Evolutionary conservation across 192 early-diverging fungal genomes (phyloP).

Genomic region (Entomortierella chlamydospora): DNA sequence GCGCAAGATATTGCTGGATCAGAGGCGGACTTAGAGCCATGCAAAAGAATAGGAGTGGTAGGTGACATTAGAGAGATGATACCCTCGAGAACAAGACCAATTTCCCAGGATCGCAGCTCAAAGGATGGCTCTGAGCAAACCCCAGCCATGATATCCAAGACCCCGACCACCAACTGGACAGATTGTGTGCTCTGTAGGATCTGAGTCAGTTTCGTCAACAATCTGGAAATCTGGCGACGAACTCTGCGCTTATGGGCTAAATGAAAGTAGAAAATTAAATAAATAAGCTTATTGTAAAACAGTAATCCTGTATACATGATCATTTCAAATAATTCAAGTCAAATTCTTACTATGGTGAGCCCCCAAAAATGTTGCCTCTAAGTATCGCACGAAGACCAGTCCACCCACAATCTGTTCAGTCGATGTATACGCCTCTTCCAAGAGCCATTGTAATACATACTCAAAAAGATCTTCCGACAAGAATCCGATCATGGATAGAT

Average conservation of each 20-base stretch:
- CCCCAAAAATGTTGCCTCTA: constrained; percentile 26
- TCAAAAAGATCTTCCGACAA: constrained; percentile 34
- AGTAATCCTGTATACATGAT: neutral
- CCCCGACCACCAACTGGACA: constrained; percentile 39
- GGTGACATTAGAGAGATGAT: constrained; percentile 55
- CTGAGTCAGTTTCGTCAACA: constrained; percentile 50
- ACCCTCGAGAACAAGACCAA: constrained; percentile 51
- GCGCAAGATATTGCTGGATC: neutral
- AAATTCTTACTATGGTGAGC: constrained; percentile 35
- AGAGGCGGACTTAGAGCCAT: constrained; percentile 9
- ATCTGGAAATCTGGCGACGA: constrained; percentile 46
- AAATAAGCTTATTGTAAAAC: neutral
- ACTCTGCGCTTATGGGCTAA: constrained; percentile 56
- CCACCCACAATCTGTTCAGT: neutral
- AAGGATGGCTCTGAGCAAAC: constrained; percentile 46
- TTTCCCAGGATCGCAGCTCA: constrained; percentile 35
- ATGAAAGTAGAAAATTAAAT: neutral
- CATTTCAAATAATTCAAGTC: neutral
- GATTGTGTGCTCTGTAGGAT: constrained; percentile 55
- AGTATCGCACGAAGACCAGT: constrained; percentile 31
- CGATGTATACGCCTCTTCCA: constrained; percentile 10
- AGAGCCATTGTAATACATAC: constrained; percentile 25
- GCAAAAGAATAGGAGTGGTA: constrained; percentile 50
- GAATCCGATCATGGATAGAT: constrained; percentile 21
- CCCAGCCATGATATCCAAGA: constrained; percentile 50